Conservation (phyloP, 257 asterid species). For the Echium plantagineum region DNA sequence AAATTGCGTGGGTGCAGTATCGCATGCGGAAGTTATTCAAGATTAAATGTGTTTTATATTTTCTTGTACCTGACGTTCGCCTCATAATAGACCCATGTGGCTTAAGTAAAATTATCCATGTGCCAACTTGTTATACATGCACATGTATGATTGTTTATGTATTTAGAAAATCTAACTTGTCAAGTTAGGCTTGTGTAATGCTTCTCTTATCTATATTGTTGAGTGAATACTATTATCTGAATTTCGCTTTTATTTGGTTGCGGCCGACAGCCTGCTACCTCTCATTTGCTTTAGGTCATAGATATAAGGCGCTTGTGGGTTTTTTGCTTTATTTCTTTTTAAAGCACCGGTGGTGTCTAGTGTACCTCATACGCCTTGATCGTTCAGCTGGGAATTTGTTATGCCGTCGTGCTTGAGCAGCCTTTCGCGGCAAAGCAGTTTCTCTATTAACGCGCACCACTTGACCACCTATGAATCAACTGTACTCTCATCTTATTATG, state of each 20-base stretch:
- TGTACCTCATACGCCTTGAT: background rate
- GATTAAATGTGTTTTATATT: background rate
- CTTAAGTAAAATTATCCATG: background rate
- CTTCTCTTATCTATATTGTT: background rate
- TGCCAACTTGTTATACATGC: background rate
- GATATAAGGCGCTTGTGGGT: background rate
- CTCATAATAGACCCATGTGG: background rate
- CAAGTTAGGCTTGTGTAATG: background rate
- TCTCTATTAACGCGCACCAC: background rate
- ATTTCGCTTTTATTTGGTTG: background rate
- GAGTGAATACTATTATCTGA: background rate
- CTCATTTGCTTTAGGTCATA: background rate
- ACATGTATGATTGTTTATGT: background rate
- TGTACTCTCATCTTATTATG: too few relatives aligned
- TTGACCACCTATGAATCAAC: too few relatives aligned
- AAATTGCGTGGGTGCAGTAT: slow-evolving; percentile 14
- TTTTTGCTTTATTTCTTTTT: background rate
- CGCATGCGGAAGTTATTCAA: slow-evolving; percentile 11
- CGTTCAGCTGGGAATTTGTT: background rate
- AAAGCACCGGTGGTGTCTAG: background rate
- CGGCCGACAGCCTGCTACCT: background rate
- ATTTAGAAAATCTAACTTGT: background rate
- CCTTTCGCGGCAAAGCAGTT: background rate
- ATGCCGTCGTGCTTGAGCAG: background rate
- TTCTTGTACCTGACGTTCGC: background rate